Percentiles rank a stretch among this genome's conserved stretches.
Conservation (phyloP, 2,329 filamentous ascomycete species). For the Phialocephala sp. region DNA sequence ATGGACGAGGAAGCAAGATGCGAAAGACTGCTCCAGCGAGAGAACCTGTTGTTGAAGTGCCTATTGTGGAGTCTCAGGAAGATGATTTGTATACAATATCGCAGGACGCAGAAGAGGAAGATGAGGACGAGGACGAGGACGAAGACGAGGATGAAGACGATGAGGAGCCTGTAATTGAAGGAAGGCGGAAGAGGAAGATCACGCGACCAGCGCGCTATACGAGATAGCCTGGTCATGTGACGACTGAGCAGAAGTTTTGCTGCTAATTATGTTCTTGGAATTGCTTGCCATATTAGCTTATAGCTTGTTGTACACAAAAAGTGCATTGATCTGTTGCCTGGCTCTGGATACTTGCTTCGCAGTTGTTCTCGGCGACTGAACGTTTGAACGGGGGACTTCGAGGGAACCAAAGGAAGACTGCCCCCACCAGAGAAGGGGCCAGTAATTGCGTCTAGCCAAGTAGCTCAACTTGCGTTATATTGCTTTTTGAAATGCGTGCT, state of each 20-base stretch:
- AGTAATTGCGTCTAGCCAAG: too few species aligned
- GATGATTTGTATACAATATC: conserved; percentile 8
- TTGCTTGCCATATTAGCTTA: background rate
- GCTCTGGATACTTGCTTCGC: background rate
- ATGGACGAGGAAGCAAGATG: conserved; percentile 18
- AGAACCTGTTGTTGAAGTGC: background rate
- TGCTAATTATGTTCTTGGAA: background rate
- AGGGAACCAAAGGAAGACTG: too few species aligned
- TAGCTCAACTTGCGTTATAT: too few species aligned
- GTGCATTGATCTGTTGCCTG: background rate
- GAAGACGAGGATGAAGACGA: conserved; percentile 10
- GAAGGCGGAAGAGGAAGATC: conserved; percentile 11
- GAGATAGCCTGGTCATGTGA: background rate
- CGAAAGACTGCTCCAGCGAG: conserved; percentile 18
- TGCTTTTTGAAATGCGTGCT: too few species aligned
- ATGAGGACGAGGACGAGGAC: conserved; percentile 11
- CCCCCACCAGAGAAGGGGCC: too few species aligned
- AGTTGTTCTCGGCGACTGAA: background rate
- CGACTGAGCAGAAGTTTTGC: background rate
- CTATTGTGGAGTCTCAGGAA: background rate
- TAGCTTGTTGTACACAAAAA: background rate
- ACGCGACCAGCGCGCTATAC: conserved; percentile 12
- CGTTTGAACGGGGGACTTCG: too few species aligned
- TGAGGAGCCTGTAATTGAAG: conserved; percentile 9
- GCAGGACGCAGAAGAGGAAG: conserved; percentile 7